phyloP scores from a whole-genome alignment of 2,329 filamentous ascomycete species.

The Venturia asperata region DNA sequence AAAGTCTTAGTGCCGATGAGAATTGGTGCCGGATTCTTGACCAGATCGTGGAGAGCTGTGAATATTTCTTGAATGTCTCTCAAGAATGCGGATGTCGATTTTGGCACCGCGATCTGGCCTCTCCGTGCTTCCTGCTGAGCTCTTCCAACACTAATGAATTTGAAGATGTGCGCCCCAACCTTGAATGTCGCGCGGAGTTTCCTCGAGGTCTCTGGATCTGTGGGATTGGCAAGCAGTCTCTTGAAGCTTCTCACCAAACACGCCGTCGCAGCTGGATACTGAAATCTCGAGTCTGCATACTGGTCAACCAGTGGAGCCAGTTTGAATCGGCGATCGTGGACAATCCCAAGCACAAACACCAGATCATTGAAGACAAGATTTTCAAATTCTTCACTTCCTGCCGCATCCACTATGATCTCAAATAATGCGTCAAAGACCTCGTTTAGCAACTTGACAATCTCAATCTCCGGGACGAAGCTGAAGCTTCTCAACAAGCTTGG shows the following conservation, averaged over 20 bases:
- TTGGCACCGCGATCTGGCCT: constrained; percentile 76
- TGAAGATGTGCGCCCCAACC: constrained; percentile 84
- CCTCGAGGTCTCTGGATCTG: constrained; percentile 74
- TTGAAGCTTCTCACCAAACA: constrained; percentile 83
- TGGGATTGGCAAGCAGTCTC: constrained; percentile 71
- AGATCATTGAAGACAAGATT: constrained; percentile 87
- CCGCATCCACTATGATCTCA: constrained; percentile 80
- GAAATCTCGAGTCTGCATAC: constrained; percentile 82
- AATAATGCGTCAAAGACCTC: constrained; percentile 90
- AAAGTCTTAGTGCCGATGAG: constrained; percentile 91
- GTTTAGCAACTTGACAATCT: constrained; percentile 87
- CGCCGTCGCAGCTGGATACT: constrained; percentile 85
- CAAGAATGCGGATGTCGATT: constrained; percentile 68
- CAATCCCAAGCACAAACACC: constrained; percentile 83
- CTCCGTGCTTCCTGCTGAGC: constrained; percentile 59
- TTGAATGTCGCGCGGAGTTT: constrained; percentile 89
- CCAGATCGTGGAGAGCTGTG: constrained; percentile 79
- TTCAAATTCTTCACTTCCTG: constrained; percentile 87
- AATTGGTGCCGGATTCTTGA: constrained; percentile 78
- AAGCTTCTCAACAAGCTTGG: constrained; percentile 70
- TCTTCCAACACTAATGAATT: constrained; percentile 86
- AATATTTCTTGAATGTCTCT: constrained; percentile 81
- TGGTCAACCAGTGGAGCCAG: constrained; percentile 83
- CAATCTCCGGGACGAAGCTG: constrained; percentile 91
- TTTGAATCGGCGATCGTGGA: constrained; percentile 90